These are phyloP conservation scores for Rhizopus sp. DNA, from an alignment of 371 early-diverging fungal species.

Conservation along the genomic window DNA sequence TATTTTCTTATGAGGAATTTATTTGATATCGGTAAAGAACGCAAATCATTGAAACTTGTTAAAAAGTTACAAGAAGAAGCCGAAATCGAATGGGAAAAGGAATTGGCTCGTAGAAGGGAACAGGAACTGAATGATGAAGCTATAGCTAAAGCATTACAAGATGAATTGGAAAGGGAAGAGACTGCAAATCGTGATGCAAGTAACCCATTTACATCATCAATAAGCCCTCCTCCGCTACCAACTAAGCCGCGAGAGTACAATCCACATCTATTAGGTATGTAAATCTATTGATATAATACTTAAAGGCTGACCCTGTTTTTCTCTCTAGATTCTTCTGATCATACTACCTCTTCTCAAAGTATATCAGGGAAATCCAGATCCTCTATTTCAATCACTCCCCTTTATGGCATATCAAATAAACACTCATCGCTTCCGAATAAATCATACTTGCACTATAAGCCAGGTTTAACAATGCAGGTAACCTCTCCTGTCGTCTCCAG, in stretches of 20 bases:
- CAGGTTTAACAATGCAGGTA: conserved; percentile 12
- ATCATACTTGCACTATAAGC: conserved; percentile 1
- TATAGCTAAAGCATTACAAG: conserved; percentile 32
- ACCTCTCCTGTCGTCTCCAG: background rate
- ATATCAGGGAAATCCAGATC: background rate
- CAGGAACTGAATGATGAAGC: conserved; percentile 32
- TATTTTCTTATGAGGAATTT: conserved; percentile 15
- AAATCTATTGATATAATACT: background rate
- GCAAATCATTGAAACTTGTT: conserved; percentile 28
- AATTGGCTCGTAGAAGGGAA: conserved; percentile 18
- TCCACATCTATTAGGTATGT: background rate
- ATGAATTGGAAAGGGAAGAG: conserved; percentile 21
- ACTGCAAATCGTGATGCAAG: background rate
- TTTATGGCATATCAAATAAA: background rate
- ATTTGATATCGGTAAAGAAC: conserved; percentile 24
- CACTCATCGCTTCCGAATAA: background rate
- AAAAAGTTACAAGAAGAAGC: conserved; percentile 30
- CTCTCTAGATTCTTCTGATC: background rate
- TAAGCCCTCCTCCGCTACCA: conserved; percentile 31
- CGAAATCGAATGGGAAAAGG: conserved; percentile 26
- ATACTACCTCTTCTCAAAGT: too few relatives aligned
- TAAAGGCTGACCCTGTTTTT: background rate
- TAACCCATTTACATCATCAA: background rate
- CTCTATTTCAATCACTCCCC: conserved; percentile 2
- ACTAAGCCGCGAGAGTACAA: conserved; percentile 27